Evolutionary conservation across 2,329 filamentous ascomycete species (phyloP).

Genomic region (Phoma sp.): DNA sequence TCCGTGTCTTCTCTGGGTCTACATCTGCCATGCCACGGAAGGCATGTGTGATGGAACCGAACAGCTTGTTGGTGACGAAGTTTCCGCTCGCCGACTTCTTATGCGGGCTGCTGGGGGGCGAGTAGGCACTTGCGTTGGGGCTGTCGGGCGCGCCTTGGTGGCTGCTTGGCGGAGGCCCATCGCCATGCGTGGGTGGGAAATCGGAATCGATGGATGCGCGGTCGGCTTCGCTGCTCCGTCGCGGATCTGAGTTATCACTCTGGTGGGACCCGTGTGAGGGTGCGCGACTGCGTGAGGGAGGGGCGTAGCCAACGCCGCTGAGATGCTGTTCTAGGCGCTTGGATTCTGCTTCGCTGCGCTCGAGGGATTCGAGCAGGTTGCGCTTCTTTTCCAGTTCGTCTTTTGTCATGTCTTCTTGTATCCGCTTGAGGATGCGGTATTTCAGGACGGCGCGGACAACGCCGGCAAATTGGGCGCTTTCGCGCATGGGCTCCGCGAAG

Average conservation of each 20-base stretch:
- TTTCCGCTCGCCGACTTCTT: slow-evolving; percentile 80
- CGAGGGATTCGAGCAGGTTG: slow-evolving; percentile 81
- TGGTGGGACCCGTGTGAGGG: slow-evolving; percentile 61
- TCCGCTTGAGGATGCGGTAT: slow-evolving; percentile 89
- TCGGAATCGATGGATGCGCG: slow-evolving; percentile 94
- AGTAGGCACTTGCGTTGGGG: slow-evolving; percentile 24
- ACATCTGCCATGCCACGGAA: slow-evolving; percentile 96
- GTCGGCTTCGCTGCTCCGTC: slow-evolving; percentile 67
- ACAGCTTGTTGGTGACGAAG: slow-evolving; percentile 91
- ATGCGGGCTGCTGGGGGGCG: slow-evolving; percentile 56
- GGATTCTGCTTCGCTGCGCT: slow-evolving; percentile 90
- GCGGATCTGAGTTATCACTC: slow-evolving; percentile 42
- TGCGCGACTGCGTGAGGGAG: slow-evolving; percentile 70
- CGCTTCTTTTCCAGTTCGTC: slow-evolving; percentile 92
- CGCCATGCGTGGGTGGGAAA: slow-evolving; percentile 87
- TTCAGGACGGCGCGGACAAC: slow-evolving; percentile 88
- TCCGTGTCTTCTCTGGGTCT: slow-evolving; percentile 88
- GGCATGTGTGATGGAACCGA: slow-evolving; percentile 92
- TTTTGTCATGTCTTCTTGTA: slow-evolving; percentile 96
- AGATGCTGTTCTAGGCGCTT: slow-evolving; percentile 93
- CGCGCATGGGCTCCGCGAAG: slow-evolving; percentile 97
- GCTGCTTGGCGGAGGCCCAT: slow-evolving; percentile 66
- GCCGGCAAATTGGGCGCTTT: slow-evolving; percentile 95
- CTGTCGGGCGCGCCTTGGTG: slow-evolving; percentile 69
- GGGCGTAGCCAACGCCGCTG: slow-evolving; percentile 70